These are phyloP conservation scores for Neobulgaria alba DNA, from an alignment of 2,329 filamentous ascomycete species.

Conservation along the genomic window DNA sequence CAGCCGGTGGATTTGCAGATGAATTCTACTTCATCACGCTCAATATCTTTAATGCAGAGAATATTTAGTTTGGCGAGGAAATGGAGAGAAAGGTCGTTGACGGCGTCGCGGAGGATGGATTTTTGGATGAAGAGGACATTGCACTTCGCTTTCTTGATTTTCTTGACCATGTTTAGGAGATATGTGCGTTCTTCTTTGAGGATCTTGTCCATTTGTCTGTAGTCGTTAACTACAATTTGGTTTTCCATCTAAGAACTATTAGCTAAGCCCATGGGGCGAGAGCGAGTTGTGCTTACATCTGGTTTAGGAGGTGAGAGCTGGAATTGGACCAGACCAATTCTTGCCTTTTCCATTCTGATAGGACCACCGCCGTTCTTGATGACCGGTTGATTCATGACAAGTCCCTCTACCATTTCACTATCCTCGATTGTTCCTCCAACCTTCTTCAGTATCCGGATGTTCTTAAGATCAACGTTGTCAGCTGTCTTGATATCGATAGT, in stretches of 20 bases:
- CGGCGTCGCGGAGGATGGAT: slow-evolving; percentile 92
- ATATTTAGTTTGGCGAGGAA: slow-evolving; percentile 98
- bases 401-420: slow-evolving; percentile 90
- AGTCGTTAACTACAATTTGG: slow-evolving; percentile 98
- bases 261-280: slow-evolving; percentile 6
- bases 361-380: slow-evolving; percentile 91
- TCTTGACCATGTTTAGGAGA: slow-evolving; percentile 97
- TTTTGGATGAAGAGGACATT: slow-evolving; percentile 98
- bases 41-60: slow-evolving; percentile 91
- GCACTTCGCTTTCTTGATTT: slow-evolving; percentile 99
- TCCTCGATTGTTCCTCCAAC: slow-evolving; percentile 97
- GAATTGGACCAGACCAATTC: slow-evolving; percentile 95
- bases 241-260: slow-evolving; percentile 95
- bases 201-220: slow-evolving; percentile 99
- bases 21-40: slow-evolving; percentile 97
- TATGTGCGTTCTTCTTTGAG: slow-evolving; percentile 98
- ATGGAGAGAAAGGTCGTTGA: slow-evolving; percentile 95
- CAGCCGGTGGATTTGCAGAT: slow-evolving; percentile 98
- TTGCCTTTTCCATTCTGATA: slow-evolving; percentile 90
- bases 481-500: slow-evolving; percentile 93
- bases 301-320: slow-evolving; percentile 97
- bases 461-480: slow-evolving; percentile 92
- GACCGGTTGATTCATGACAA: slow-evolving; percentile 86
- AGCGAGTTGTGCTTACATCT: slow-evolving; percentile 53
- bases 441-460: slow-evolving; percentile 96